phyloP scores from a whole-genome alignment of 495 filamentous ascomycete genomes.

The Sabuloglossum arenarium region DNA sequence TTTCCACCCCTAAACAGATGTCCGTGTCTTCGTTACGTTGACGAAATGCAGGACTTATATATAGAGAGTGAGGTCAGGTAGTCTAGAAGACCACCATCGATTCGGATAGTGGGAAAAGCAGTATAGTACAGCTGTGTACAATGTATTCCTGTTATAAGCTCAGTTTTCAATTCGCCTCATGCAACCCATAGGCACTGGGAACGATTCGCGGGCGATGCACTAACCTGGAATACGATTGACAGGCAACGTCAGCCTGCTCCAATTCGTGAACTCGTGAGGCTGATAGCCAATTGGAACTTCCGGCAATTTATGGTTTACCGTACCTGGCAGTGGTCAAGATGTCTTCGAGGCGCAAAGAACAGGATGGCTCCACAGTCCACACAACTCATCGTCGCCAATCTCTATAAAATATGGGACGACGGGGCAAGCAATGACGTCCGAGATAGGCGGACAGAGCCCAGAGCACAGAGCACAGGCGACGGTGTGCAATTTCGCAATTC shows the following conservation, averaged over 20 bases:
- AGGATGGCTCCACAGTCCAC: not conserved
- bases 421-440: not conserved
- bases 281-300: not conserved
- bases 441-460: no score
- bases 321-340: not conserved
- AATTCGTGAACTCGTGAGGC: not conserved
- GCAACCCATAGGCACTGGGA: not conserved
- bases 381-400: not conserved
- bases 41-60: not conserved
- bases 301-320: not conserved
- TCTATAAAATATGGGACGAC: not conserved
- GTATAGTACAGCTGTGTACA: not conserved
- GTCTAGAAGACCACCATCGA: not conserved
- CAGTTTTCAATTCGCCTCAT: not conserved
- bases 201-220: not conserved
- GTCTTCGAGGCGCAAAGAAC: not conserved
- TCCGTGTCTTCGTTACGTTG: not conserved
- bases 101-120: not conserved
- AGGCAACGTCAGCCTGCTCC: not conserved
- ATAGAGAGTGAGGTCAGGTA: not conserved
- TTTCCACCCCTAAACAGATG: not conserved
- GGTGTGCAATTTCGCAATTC: not conserved
- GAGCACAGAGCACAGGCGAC: not conserved
- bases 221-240: not conserved
- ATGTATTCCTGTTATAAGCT: not conserved